A percentile compares a stretch with the other conserved stretches of the same genome.
Evolutionary conservation across 768 basidiomycete species (phyloP).

Genomic region (Phlebiopsis gigantea): DNA sequence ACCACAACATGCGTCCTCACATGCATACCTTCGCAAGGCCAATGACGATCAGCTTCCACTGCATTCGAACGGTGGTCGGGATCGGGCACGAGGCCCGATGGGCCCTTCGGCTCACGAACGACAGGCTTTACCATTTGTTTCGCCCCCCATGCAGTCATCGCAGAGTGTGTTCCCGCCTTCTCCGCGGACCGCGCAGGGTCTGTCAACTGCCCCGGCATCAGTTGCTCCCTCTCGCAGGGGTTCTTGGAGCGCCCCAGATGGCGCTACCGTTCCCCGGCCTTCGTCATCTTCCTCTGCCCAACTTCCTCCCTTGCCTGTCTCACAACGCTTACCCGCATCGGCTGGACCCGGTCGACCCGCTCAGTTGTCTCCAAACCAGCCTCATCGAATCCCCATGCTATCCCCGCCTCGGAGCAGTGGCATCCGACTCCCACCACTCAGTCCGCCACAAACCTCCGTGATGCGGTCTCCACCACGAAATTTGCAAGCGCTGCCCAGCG

Average conservation of each 20-base stretch:
- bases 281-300: slow-evolving; percentile 17
- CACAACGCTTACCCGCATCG: slow-evolving; percentile 10
- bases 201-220: slow-evolving; percentile 17
- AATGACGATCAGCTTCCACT: slow-evolving; percentile 14
- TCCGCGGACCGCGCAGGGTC: slow-evolving; percentile 11
- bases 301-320: background rate
- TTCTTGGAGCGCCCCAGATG: slow-evolving; percentile 19
- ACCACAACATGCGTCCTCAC: slow-evolving; percentile 15
- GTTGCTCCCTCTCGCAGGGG: slow-evolving; percentile 18
- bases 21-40: slow-evolving; percentile 13
- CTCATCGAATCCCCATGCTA: slow-evolving; percentile 3
- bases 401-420: slow-evolving; percentile 4
- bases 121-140: slow-evolving; percentile 25
- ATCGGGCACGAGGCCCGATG: slow-evolving; percentile 23
- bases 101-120: slow-evolving; percentile 24
- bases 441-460: slow-evolving; percentile 4
- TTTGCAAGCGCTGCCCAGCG: slow-evolving; percentile 6
- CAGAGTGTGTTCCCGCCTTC: slow-evolving; percentile 15
- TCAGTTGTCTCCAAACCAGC: slow-evolving; percentile 6
- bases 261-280: slow-evolving; percentile 14
- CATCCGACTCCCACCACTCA: slow-evolving; percentile 12
- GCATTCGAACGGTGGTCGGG: slow-evolving; percentile 14
- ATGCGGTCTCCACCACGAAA: slow-evolving; percentile 7
- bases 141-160: slow-evolving; percentile 16
- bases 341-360: background rate